phyloP scores from a whole-genome alignment of 2,329 filamentous ascomycete species.

The Xylariaceae sp. region DNA sequence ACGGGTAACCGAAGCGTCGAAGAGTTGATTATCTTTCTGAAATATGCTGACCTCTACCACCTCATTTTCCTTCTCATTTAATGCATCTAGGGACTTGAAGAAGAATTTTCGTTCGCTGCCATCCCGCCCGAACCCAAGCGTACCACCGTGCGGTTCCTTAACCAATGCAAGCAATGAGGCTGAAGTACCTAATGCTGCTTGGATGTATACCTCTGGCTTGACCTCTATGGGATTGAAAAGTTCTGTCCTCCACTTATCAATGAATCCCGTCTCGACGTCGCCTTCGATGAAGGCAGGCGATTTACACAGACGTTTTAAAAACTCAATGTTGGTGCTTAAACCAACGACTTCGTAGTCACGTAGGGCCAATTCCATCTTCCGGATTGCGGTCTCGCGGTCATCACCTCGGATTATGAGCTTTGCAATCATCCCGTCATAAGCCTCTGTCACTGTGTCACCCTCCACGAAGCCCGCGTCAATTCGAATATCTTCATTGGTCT shows the following conservation, averaged over 20 bases:
- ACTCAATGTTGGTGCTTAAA: conserved; percentile 94
- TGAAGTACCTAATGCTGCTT: conserved; percentile 81
- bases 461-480: conserved; percentile 93
- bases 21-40: conserved; percentile 55
- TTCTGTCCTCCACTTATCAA: conserved; percentile 82
- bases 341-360: conserved; percentile 92
- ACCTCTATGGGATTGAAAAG: conserved; percentile 72
- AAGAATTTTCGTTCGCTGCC: conserved; percentile 54
- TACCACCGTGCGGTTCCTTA: conserved; percentile 52
- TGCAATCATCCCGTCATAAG: conserved; percentile 98
- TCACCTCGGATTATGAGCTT: conserved; percentile 91
- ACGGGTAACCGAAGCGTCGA: conserved; percentile 53
- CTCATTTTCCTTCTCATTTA: conserved; percentile 67
- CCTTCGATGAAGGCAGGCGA: conserved; percentile 83
- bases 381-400: conserved; percentile 79
- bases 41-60: conserved; percentile 60
- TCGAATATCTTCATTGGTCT: conserved; percentile 72
- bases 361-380: conserved; percentile 79
- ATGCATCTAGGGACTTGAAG: conserved; percentile 65
- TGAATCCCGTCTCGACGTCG: conserved; percentile 94
- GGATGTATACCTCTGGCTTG: conserved; percentile 77
- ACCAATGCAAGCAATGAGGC: conserved; percentile 51
- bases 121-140: conserved; percentile 60
- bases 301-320: conserved; percentile 85
- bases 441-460: conserved; percentile 89